A percentile compares a stretch with the other conserved stretches of the same genome.
Conservation (phyloP, 176 grass and related monocot genomes). For the Oryza officinalis region DNA sequence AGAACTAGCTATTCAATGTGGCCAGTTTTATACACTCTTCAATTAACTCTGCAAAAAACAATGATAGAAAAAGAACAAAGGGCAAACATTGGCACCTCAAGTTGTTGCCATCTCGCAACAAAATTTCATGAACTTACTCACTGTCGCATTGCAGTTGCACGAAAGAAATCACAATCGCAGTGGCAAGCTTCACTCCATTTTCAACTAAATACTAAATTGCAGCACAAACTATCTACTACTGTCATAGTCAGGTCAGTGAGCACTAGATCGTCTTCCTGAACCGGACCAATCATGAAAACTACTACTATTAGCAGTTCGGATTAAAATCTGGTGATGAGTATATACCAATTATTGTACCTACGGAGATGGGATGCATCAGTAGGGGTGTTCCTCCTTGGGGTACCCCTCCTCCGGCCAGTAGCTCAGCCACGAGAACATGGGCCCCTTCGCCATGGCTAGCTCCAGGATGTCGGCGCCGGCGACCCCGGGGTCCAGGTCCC, state of each 20-base stretch:
- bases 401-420: conserved; percentile 51
- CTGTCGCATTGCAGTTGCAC: not conserved
- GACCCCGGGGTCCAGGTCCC: conserved; percentile 1
- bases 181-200: not conserved
- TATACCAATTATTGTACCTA: not conserved
- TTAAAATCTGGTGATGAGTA: not conserved
- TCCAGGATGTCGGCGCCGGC: conserved; percentile 45
- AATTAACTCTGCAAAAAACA: not conserved
- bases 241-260: not conserved
- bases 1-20: not conserved
- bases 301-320: not conserved
- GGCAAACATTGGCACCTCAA: not conserved
- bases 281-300: not conserved
- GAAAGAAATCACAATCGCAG: not conserved
- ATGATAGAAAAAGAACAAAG: not conserved
- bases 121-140: not conserved
- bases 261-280: not conserved
- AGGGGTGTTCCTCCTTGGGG: conserved; percentile 32
- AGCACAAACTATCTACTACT: not conserved
- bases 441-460: conserved; percentile 49
- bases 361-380: conserved; percentile 4
- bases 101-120: not conserved
- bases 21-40: not conserved
- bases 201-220: not conserved
- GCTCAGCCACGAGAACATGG: conserved; percentile 50